phyloP scores from a whole-genome alignment of 108 stramenopile genomes.

The Heterococcus sp. region DNA sequence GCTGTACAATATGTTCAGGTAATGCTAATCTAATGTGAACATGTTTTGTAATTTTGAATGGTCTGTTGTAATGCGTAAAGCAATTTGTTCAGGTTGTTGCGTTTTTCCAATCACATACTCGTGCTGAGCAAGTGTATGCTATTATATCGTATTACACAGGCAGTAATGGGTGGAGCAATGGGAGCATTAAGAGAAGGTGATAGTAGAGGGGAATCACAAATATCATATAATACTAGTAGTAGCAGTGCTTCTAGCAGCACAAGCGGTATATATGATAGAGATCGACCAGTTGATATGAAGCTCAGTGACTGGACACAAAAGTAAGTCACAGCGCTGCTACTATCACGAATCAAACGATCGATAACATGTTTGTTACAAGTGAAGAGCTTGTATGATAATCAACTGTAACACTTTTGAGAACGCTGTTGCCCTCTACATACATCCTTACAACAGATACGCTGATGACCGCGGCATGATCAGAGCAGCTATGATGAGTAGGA shows the following conservation, averaged over 20 bases:
- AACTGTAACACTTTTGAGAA: too few species aligned
- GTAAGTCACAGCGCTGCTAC: too few species aligned
- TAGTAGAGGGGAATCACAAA: background rate
- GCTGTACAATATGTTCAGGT: constrained; percentile 75
- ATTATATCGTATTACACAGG: background rate
- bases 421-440: too few species aligned
- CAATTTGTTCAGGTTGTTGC: too few species aligned
- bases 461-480: constrained; percentile 55
- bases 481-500: constrained; percentile 51
- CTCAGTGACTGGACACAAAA: constrained; percentile 51
- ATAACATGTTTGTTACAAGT: too few species aligned
- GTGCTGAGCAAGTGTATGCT: background rate
- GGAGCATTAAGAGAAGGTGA: constrained; percentile 40
- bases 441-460: constrained; percentile 28
- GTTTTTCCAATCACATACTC: background rate
- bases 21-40: too few species aligned
- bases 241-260: too few species aligned
- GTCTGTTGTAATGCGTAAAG: background rate
- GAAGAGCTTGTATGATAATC: too few species aligned
- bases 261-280: background rate
- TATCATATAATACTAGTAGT: too few species aligned
- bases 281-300: constrained; percentile 30
- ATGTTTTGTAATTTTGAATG: background rate
- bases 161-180: constrained; percentile 43
- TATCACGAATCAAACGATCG: too few species aligned